Base-by-base conservation (phyloP, 164 flowering plant species). In the grape (Vitis vinifera) region DNA sequence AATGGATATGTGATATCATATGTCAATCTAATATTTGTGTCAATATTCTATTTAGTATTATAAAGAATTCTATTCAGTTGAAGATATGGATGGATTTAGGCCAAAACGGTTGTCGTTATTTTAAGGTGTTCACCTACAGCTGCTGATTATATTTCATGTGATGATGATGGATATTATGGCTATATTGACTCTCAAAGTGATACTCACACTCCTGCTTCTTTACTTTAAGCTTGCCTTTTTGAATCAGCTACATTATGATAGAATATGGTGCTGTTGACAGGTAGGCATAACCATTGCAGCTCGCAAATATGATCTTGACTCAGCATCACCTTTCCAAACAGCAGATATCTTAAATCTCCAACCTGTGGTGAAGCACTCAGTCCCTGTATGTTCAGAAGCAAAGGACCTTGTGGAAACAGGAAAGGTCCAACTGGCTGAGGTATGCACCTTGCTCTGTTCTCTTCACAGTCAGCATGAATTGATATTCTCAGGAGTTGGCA, bases 351-450 rank as follows among this genome's bases (percentile, higher is more conserved):
- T 93, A 66, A 62, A 96, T 85, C 79, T 96, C 59, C 93, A 83
- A 78, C 99, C 98, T 67, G 96, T 96, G 3, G 91, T 93, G 51
- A 96, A 96, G 82, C 95, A 96, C 76, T 91, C 98, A 15, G 82
- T 96, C 74, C 99, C 99, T 47, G 80, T 92, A 63, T 90, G 97
- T 76, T 81, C 91, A 70, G 99, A 90, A 79, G 98, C 98, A 14
- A 93, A 88, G 87, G 91, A 88, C 69, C 94, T 96, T 61, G 90
- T 96, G 59, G 99, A 93, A 80, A 85, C 96, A 55, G 99, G 97
- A 51, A 96, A 96, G 76, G 81, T 77, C 71, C 93, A 87, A 55
- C 74, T 93, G 79, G 95, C 97, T 70, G 98, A 96, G 94, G 98
- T 96, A 79, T 80, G 80, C 51, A 13, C 50, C 11, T 15, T 51